Percentiles rank a stretch among this genome's conserved stretches.
Evolutionary conservation across 148 eudicot genomes (phyloP).

Genomic region (Rheum nobile): DNA sequence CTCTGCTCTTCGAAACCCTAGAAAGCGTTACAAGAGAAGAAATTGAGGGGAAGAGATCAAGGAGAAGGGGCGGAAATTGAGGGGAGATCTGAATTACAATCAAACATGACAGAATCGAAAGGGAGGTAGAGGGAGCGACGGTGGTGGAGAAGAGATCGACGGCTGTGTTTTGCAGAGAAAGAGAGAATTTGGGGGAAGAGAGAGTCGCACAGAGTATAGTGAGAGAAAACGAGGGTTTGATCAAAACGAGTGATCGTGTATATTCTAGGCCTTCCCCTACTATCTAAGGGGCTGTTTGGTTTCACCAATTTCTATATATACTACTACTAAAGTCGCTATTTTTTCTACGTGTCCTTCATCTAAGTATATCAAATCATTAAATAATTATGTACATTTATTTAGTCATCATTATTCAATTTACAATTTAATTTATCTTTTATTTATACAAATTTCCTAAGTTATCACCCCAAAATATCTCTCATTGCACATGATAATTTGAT

Average conservation of each 20-base stretch:
- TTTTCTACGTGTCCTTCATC: too few species aligned
- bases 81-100: not conserved
- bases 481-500: too few species aligned
- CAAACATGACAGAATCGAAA: not conserved
- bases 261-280: not conserved
- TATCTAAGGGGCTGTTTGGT: not conserved
- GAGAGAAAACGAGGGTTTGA: not conserved
- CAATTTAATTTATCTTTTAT: too few species aligned
- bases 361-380: too few species aligned
- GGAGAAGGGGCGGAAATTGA: not conserved
- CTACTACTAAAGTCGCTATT: too few species aligned
- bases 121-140: not conserved
- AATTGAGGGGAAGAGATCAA: not conserved
- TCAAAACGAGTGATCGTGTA: not conserved
- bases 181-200: not conserved
- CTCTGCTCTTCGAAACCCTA: not conserved
- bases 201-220: not conserved
- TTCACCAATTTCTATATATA: too few species aligned
- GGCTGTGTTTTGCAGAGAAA: not conserved
- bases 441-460: too few species aligned
- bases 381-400: too few species aligned
- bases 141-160: not conserved
- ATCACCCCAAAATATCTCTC: too few species aligned
- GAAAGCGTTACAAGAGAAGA: not conserved
- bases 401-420: too few species aligned